Conservation (phyloP, 139 green algal species). For the Tetradesmus obliquus region DNA sequence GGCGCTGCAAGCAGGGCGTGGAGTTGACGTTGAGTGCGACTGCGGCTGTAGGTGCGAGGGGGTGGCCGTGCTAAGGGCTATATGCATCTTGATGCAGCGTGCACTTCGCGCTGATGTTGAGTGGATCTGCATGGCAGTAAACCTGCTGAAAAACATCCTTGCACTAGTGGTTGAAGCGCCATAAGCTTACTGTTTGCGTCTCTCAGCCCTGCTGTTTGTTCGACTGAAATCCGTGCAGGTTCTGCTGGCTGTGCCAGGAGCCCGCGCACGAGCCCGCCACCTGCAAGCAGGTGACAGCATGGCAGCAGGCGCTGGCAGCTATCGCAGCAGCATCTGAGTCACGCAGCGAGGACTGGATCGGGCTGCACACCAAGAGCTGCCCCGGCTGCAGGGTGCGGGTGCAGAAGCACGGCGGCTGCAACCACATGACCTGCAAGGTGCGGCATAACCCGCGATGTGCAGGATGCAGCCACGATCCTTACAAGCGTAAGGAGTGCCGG, state of each 20-base stretch:
- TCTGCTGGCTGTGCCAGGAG: slow-evolving; percentile 18
- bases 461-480: too few relatives aligned
- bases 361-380: background rate
- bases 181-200: too few relatives aligned
- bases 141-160: too few relatives aligned
- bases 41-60: slow-evolving; percentile 11
- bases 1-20: background rate
- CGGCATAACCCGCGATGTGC: too few relatives aligned
- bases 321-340: slow-evolving; percentile 4
- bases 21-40: background rate
- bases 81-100: background rate
- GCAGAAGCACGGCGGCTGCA: slow-evolving; percentile 28
- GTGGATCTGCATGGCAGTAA: too few relatives aligned
- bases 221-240: too few relatives aligned
- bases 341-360: background rate
- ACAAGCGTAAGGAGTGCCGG: too few relatives aligned
- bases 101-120: too few relatives aligned
- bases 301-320: background rate
- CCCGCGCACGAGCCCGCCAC: slow-evolving; percentile 6
- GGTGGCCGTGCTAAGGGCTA: background rate
- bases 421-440: slow-evolving; percentile 32
- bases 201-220: too few relatives aligned
- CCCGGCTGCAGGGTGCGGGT: background rate
- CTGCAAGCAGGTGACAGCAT: background rate
- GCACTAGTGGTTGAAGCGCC: too few relatives aligned